These are phyloP conservation scores for Naganishia vishniacii DNA, from an alignment of 768 basidiomycete genomes.

Conservation along the genomic window DNA sequence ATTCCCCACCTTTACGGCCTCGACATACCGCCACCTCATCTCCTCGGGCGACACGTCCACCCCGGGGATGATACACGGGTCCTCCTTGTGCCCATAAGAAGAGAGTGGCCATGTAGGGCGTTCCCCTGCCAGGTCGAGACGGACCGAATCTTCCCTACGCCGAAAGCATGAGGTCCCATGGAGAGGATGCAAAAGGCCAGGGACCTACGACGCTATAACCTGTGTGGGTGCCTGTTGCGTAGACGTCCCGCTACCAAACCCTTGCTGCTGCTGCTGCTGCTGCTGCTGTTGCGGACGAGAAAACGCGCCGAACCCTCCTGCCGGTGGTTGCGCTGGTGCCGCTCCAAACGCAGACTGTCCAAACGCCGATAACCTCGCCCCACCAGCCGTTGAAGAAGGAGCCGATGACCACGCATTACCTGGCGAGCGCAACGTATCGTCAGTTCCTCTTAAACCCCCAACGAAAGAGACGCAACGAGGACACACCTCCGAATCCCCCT, in stretches of 20 bases:
- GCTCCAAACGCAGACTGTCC: constrained; percentile 20
- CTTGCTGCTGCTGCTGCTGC: background rate
- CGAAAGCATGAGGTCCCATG: background rate
- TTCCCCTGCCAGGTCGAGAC: constrained; percentile 61
- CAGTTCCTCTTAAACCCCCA: too few species aligned
- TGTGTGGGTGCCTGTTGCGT: too few species aligned
- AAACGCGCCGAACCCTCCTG: constrained; percentile 3
- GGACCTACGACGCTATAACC: background rate
- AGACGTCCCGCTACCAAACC: background rate
- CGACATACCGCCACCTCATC: constrained; percentile 61
- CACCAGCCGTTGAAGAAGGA: background rate
- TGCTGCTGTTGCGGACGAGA: background rate
- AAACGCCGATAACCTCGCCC: background rate
- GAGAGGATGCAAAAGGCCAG: background rate
- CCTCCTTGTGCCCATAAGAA: constrained; percentile 71
- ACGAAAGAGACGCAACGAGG: background rate
- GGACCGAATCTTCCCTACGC: background rate
- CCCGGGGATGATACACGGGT: constrained; percentile 61
- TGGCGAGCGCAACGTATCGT: background rate
- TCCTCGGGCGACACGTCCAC: constrained; percentile 76
- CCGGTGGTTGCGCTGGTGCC: background rate
- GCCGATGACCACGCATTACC: background rate
- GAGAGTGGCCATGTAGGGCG: constrained; percentile 75
- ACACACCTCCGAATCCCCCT: background rate
- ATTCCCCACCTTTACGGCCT: constrained; percentile 57